Percentiles rank a stretch among this genome's conserved stretches.
phyloP scores from a whole-genome alignment of 1,284 basidiomycete genomes.

The Tylopilus sp. region DNA sequence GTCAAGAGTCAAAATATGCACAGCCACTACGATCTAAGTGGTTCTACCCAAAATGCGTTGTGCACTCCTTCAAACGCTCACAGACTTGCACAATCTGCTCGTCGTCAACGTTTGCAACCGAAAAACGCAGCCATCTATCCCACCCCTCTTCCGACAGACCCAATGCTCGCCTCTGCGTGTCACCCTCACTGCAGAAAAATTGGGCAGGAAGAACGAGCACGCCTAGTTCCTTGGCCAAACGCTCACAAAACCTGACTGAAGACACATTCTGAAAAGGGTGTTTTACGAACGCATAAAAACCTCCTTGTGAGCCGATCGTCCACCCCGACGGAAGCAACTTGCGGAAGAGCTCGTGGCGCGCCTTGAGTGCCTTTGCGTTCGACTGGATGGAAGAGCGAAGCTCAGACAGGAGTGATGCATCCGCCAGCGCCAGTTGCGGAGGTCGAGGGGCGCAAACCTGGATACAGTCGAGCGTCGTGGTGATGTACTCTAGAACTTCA shows the following conservation, averaged over 20 bases:
- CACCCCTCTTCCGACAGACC: slow-evolving; percentile 31
- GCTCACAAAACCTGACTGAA: slow-evolving; percentile 54
- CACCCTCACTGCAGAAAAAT: slow-evolving; percentile 53
- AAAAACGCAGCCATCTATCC: slow-evolving; percentile 70
- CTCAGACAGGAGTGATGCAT: slow-evolving; percentile 12
- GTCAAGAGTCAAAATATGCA: too few species aligned
- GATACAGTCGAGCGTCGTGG: slow-evolving; percentile 73
- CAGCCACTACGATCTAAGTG: background rate
- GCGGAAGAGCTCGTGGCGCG: slow-evolving; percentile 61
- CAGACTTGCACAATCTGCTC: slow-evolving; percentile 58
- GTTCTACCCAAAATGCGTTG: slow-evolving; percentile 21
- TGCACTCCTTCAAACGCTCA: slow-evolving; percentile 49
- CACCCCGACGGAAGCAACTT: slow-evolving; percentile 45
- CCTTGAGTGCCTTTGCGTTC: slow-evolving; percentile 49
- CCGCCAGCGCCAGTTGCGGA: slow-evolving; percentile 55
- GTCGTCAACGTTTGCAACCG: slow-evolving; percentile 77
- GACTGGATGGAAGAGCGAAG: slow-evolving; percentile 54
- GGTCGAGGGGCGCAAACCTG: slow-evolving; percentile 77
- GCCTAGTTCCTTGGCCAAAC: slow-evolving; percentile 60
- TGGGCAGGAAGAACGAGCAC: slow-evolving; percentile 66
- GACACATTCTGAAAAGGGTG: slow-evolving; percentile 59
- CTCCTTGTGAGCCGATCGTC: slow-evolving; percentile 65
- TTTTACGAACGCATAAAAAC: slow-evolving; percentile 72
- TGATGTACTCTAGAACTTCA: slow-evolving; percentile 49
- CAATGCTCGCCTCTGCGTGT: slow-evolving; percentile 20